These are phyloP conservation scores for Colletotrichum echinochloae DNA, from an alignment of 2,329 filamentous ascomycete genomes.

Conservation along the genomic window DNA sequence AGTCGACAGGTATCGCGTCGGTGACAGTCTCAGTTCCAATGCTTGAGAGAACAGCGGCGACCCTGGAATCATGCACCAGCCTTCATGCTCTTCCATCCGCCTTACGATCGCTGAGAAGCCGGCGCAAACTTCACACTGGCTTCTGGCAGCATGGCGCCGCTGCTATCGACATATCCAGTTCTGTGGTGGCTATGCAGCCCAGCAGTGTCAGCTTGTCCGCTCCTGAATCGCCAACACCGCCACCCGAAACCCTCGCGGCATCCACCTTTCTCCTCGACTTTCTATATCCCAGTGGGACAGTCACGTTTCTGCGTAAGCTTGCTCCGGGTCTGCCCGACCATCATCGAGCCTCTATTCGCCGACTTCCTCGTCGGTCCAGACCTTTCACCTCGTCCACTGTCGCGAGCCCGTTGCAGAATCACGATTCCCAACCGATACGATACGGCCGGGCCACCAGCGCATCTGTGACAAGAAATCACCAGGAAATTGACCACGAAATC, in stretches of 20 bases:
- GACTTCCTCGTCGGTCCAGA: constrained; percentile 39
- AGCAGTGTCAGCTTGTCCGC: constrained; percentile 42
- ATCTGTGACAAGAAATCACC: not conserved
- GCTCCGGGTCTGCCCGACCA: constrained; percentile 41
- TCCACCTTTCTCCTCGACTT: constrained; percentile 68
- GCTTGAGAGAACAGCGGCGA: constrained; percentile 69
- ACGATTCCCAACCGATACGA: not conserved
- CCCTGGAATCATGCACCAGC: constrained; percentile 67
- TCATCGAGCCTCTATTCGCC: constrained; percentile 37
- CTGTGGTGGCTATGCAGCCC: constrained; percentile 49
- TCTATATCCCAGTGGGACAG: constrained; percentile 62
- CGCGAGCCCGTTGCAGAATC: constrained; percentile 2
- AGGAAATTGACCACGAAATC: not conserved
- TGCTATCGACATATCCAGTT: constrained; percentile 59
- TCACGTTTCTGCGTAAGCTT: constrained; percentile 56
- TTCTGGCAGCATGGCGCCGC: constrained; percentile 68
- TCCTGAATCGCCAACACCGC: constrained; percentile 43
- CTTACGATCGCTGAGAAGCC: constrained; percentile 52
- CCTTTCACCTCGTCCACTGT: constrained; percentile 45
- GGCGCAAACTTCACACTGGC: constrained; percentile 59
- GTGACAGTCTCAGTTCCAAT: constrained; percentile 52
- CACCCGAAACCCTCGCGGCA: constrained; percentile 52
- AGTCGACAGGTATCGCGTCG: constrained; percentile 24
- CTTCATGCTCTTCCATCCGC: constrained; percentile 61
- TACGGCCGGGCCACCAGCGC: not conserved